Percentiles rank a stretch among this genome's conserved stretches.
Evolutionary conservation across 495 filamentous ascomycete species (phyloP).

Genomic region (Penicillium chermesinum): DNA sequence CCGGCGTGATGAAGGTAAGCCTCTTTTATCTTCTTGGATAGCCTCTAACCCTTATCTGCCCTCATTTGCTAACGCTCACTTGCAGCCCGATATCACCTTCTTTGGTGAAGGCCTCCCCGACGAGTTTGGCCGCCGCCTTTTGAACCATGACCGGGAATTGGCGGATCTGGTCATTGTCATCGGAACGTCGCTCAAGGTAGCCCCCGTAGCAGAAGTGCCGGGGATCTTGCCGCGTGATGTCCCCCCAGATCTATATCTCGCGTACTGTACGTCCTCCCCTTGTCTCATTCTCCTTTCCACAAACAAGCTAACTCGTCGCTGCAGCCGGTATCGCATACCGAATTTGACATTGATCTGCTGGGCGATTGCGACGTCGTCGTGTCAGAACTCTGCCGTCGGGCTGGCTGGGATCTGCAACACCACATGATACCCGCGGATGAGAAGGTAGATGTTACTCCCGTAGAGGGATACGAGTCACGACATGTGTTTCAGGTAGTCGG

Average conservation of each 20-base stretch:
- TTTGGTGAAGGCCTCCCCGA: constrained; percentile 73
- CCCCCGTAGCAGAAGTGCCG: constrained; percentile 88
- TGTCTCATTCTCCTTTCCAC: background rate
- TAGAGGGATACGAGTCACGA: constrained; percentile 62
- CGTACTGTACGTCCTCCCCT: constrained; percentile 54
- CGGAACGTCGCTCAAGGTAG: constrained; percentile 93
- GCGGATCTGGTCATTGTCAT: constrained; percentile 96
- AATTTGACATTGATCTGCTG: constrained; percentile 91
- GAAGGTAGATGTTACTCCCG: constrained; percentile 50
- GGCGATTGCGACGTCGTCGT: constrained; percentile 93
- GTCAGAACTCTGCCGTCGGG: constrained; percentile 77
- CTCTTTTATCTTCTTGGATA: too few species aligned
- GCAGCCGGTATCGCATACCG: constrained; percentile 75
- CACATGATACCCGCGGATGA: constrained; percentile 73
- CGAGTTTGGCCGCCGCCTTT: constrained; percentile 74
- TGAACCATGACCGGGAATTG: constrained; percentile 68
- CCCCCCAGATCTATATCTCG: constrained; percentile 91
- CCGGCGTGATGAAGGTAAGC: constrained; percentile 92
- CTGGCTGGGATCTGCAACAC: constrained; percentile 84
- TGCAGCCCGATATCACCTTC: constrained; percentile 88
- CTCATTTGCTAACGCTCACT: too few species aligned
- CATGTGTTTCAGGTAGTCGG: constrained; percentile 54
- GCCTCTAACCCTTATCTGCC: too few species aligned
- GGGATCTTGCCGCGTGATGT: constrained; percentile 70
- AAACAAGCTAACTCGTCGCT: constrained; percentile 7